phyloP scores from a whole-genome alignment of 257 asterid species.

The Leptodermis oblonga region DNA sequence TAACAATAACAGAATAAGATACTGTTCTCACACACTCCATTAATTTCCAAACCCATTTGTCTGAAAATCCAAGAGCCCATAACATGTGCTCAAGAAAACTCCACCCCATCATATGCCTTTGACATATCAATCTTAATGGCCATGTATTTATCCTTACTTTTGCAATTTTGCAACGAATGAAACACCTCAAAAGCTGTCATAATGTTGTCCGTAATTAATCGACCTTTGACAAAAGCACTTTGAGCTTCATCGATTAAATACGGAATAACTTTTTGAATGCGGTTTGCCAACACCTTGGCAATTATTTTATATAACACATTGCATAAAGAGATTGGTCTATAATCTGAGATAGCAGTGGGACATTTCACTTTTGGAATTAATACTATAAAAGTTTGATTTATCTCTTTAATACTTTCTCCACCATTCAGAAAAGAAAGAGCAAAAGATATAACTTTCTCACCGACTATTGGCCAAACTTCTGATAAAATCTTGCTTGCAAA shows the following conservation, averaged over 20 bases:
- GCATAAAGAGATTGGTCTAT: not conserved
- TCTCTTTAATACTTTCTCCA: not conserved
- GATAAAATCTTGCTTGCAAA: not conserved
- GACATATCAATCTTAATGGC: not conserved
- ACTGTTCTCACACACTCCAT: too few relatives aligned
- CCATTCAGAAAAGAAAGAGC: conserved; percentile 2
- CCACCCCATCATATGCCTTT: not conserved
- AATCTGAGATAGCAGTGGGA: not conserved
- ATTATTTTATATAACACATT: too few relatives aligned
- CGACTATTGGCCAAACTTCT: not conserved
- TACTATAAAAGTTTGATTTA: not conserved
- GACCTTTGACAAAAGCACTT: not conserved
- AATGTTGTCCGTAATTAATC: too few relatives aligned
- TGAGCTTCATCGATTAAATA: too few relatives aligned
- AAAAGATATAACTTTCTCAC: not conserved
- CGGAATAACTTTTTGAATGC: too few relatives aligned
- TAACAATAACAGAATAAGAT: too few relatives aligned
- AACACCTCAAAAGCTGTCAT: too few relatives aligned
- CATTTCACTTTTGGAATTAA: not conserved
- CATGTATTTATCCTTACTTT: not conserved
- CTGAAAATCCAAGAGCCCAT: too few relatives aligned
- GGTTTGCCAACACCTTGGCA: too few relatives aligned
- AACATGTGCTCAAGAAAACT: not conserved
- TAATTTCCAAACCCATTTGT: not conserved
- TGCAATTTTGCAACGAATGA: not conserved